Base-by-base conservation (phyloP, 352 stramenopile genomes). In the Globisporangium ultimum region DNA sequence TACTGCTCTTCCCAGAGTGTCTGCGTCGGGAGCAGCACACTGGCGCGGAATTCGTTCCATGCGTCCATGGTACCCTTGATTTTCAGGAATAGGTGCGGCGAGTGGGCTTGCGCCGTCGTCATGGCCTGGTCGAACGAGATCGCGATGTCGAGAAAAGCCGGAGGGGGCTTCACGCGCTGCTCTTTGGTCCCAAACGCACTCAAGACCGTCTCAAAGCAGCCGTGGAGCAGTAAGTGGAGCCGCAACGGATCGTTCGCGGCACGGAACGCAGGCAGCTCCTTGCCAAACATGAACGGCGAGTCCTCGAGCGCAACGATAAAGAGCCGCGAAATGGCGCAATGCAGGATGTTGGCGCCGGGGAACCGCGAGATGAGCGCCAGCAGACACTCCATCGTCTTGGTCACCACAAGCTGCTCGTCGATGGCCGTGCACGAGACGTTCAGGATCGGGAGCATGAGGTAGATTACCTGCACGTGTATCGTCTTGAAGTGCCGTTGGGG, bases 341-440 rank as follows among this genome's bases (percentile, higher is more conserved):
- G 80, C 41, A 89, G 61, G 61, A 78, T 95, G 56, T 67, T 91
- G 58, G 98, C 88, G 36, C 94, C 83, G 0, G 97, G 67, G 68
- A 95, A 98, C 6, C 92, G 78, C 21, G 96, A 65, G 61, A 98
- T 88, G 40, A 98, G 74, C 64, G 98, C 91, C 17, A 98, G 84
- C 6, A 85, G 61, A 14, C 58, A 43, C 46, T 84, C 71, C 22
- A 89, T 76, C 2, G 69, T 75, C 54, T 70, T 58, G 15, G 70
- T 50, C 0, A 59, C 48, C 52, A 85, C 73, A 18, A 87, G 58
- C 5, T 74, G 56, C 0, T 56, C 63, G 48, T 92, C 83, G 5
- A 87, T 76, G 12, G 71, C 67, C 0, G 68, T 75, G 55, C 83
- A 92, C 1, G 78, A 83, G 38, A 88, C 78, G 55, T 88, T 88